These are phyloP conservation scores for Talaromyces funiculosus DNA, from an alignment of 2,329 filamentous ascomycete genomes.

Conservation along the genomic window DNA sequence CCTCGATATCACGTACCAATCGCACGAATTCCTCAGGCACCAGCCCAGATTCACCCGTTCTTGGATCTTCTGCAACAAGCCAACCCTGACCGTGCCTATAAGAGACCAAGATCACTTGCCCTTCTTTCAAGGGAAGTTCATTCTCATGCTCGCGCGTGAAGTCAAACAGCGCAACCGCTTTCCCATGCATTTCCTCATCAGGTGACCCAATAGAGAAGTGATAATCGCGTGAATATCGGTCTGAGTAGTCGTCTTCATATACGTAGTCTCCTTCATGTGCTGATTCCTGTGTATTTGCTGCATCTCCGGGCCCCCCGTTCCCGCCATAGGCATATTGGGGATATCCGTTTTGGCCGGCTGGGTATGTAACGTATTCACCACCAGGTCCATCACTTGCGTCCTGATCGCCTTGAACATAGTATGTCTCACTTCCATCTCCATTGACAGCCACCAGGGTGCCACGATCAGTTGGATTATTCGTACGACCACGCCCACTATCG, in stretches of 20 bases:
- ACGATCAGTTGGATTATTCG: conserved; percentile 52
- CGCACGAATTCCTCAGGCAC: conserved; percentile 97
- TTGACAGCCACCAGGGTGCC: conserved; percentile 63
- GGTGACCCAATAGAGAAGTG: conserved; percentile 92
- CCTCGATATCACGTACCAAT: conserved; percentile 85
- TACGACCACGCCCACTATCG: conserved; percentile 34
- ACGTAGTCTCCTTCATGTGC: conserved; percentile 25
- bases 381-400: conserved; percentile 61
- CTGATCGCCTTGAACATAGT: conserved; percentile 65
- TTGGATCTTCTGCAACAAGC: conserved; percentile 93
- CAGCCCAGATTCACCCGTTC: conserved; percentile 85
- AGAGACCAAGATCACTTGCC: conserved; percentile 92
- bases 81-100: conserved; percentile 96
- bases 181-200: conserved; percentile 96
- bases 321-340: conserved; percentile 32
- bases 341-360: conserved; percentile 57
- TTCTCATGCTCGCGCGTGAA: conserved; percentile 96
- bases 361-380: conserved; percentile 76
- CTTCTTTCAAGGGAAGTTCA: conserved; percentile 84
- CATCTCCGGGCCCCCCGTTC: conserved; percentile 41
- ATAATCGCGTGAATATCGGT: conserved; percentile 82
- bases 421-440: conserved; percentile 66
- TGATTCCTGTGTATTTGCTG: conserved; percentile 49
- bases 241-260: conserved; percentile 46
- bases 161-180: conserved; percentile 90